Conservation (phyloP, 2,329 filamentous ascomycete species). For the Pochonia chlamydosporia region DNA sequence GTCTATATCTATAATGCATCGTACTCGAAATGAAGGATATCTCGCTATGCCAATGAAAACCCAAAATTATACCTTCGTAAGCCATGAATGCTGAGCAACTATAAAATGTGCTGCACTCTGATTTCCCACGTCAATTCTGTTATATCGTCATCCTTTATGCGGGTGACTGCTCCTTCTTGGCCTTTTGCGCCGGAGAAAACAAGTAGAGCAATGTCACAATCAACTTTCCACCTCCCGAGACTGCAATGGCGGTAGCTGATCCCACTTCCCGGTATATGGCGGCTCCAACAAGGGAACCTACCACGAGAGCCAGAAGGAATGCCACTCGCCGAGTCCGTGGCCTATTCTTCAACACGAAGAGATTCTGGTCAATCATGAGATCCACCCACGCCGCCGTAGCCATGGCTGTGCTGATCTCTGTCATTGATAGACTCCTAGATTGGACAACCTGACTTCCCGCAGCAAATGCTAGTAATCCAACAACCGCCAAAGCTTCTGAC, state of each 20-base stretch:
- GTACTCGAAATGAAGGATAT: too few relatives aligned
- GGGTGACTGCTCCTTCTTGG: conserved; percentile 4
- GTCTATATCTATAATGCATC: too few relatives aligned
- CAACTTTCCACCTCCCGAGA: conserved; percentile 19
- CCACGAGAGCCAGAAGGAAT: conserved; percentile 42
- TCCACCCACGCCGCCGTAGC: conserved; percentile 59
- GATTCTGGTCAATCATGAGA: conserved; percentile 46
- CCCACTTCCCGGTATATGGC: conserved; percentile 30
- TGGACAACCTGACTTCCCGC: conserved; percentile 55
- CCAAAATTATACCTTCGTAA: too few relatives aligned
- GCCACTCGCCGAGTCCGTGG: conserved; percentile 42
- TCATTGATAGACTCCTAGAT: conserved; percentile 46
- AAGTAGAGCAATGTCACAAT: conserved; percentile 16
- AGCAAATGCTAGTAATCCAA: conserved; percentile 48
- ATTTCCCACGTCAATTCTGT: too few relatives aligned
- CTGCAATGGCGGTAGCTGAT: conserved; percentile 16
- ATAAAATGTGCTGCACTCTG: too few relatives aligned
- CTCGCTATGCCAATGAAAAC: too few relatives aligned
- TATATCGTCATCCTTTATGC: not conserved
- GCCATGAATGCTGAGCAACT: too few relatives aligned
- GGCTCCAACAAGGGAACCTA: conserved; percentile 46
- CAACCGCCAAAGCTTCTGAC: conserved; percentile 33
- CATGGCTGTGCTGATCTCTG: conserved; percentile 60
- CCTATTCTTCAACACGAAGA: conserved; percentile 42
- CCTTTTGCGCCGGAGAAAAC: conserved; percentile 13